Evolutionary conservation across 108 stramenopile genomes (phyloP), one percentile per base, ranked within the genome.

Genomic region (Cyclostephanos tholiformis): DNA sequence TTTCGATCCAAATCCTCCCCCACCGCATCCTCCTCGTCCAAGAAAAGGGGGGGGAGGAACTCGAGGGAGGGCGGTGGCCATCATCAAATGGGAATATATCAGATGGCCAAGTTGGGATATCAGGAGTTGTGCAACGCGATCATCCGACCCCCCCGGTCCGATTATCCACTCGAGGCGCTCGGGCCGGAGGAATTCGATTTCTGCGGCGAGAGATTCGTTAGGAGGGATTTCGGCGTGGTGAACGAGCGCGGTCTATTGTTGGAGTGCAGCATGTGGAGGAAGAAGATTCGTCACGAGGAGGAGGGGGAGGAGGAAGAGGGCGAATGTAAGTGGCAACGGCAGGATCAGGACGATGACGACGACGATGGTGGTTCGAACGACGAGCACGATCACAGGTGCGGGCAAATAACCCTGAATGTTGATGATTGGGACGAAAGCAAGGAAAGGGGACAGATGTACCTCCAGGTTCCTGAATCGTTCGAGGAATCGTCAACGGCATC

Each of bases 51-150:
- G 29, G 10, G 29, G 2, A 25, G 48, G 17, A 69, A 70, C 58
- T 1, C 61, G 19, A 60, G 58, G 55, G 81, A 82, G 55, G 81
- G 79, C 35, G 61, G 72, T 26, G 29, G 23, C 56, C 25, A 5
- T 10, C 19, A 56, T 12, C 3, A 25, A 4, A 36, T 62, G 39
- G 61, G 61, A 62, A 20, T 62, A n/a, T 62, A 62, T 38, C 74
- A 76, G 64, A 91, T 95, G 89, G 91, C 94, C 53, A 80, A 80
- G 53, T 55, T 87, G 58, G 96, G 94, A 46, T 97, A 97, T 82
- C 88, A 94, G 66, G 93, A 98, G 71, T 77, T 97, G 10, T 97
- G 98, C 68, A 95, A 97, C 75, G 99, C 99, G 36, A 98, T 99
- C 65, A 97, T 99, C 46, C 91, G 99, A 26, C 99, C 99, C 29